Conservation (phyloP, 805 yeast genomes). For the Candida saitoana region DNA sequence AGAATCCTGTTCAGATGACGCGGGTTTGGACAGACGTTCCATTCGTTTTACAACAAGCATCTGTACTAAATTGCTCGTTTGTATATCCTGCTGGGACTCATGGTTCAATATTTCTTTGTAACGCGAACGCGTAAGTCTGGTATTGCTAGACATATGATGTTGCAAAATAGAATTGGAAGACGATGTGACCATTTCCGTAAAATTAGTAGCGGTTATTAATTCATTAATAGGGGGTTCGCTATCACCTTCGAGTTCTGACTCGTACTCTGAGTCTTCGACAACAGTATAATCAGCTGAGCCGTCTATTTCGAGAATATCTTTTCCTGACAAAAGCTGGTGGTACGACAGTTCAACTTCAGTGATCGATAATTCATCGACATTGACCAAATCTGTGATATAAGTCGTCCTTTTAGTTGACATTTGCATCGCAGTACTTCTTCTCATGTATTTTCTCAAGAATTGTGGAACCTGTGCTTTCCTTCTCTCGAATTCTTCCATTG, state of each 20-base stretch:
- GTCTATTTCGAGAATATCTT: slow-evolving; percentile 35
- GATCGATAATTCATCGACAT: slow-evolving; percentile 15
- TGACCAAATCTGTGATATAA: slow-evolving; percentile 5
- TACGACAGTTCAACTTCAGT: slow-evolving; percentile 20
- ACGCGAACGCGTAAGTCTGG: slow-evolving; percentile 31
- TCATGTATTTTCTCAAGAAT: slow-evolving; percentile 24
- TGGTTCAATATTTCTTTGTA: slow-evolving; percentile 11
- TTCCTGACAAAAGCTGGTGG: slow-evolving; percentile 21
- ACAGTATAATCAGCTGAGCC: slow-evolving; percentile 29
- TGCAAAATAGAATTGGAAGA: slow-evolving; percentile 17
- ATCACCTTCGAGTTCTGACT: slow-evolving; percentile 12
- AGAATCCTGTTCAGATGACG: slow-evolving; percentile 17
- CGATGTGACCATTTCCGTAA: slow-evolving; percentile 20
- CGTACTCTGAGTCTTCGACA: slow-evolving; percentile 16
- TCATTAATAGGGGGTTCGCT: slow-evolving; percentile 15
- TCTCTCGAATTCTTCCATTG: slow-evolving; percentile 14
- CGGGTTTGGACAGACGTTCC: slow-evolving; percentile 1
- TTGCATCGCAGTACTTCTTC: slow-evolving; percentile 15
- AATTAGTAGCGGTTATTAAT: slow-evolving; percentile 21
- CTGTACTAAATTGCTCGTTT: slow-evolving; percentile 18
- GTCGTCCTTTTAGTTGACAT: slow-evolving; percentile 11
- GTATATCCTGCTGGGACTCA: slow-evolving; percentile 9
- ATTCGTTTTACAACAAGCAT: slow-evolving; percentile 13
- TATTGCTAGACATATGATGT: slow-evolving; percentile 23
- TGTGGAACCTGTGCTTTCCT: slow-evolving; percentile 21